phyloP scores from a whole-genome alignment of 805 yeast species.

The Ogataea pini region DNA sequence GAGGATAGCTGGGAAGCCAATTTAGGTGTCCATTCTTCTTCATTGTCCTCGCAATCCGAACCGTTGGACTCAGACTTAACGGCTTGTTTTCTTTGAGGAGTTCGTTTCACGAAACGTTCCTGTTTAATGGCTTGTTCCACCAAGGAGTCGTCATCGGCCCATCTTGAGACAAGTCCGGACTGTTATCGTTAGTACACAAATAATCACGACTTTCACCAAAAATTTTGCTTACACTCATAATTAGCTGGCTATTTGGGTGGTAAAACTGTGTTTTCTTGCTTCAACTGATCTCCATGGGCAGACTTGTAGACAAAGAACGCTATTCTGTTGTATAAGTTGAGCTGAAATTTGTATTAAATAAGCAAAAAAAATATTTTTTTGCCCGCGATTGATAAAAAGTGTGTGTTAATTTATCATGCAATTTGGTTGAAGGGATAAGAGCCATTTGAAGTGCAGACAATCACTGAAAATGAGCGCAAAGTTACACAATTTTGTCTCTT shows the following conservation, averaged over 20 bases:
- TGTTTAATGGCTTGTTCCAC: conserved; percentile 27
- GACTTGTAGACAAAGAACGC: neutral
- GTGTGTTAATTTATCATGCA: neutral
- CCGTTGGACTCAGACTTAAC: neutral
- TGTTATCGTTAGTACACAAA: neutral
- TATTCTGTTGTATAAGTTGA: neutral
- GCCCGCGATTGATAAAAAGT: conserved; percentile 1
- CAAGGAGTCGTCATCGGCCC: conserved; percentile 35
- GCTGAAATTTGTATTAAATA: neutral
- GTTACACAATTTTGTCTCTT: neutral
- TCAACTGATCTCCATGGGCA: neutral
- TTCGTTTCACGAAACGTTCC: neutral
- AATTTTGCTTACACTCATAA: conserved; percentile 5
- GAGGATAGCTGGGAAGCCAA: conserved; percentile 11
- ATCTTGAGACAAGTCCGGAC: conserved; percentile 32
- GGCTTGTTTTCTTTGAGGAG: neutral
- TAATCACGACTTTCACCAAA: neutral
- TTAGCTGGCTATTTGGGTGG: neutral
- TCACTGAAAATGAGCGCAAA: neutral
- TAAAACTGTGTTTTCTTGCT: neutral
- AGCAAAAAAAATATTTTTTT: neutral
- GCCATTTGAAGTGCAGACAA: neutral
- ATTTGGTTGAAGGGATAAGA: neutral
- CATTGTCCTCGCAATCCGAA: conserved; percentile 13
- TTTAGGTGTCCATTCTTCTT: conserved; percentile 9